Percentiles rank a stretch among this genome's conserved stretches.
These are phyloP conservation scores for Dactylellina drechsleri DNA, from an alignment of 2,329 filamentous ascomycete genomes.

Conservation along the genomic window DNA sequence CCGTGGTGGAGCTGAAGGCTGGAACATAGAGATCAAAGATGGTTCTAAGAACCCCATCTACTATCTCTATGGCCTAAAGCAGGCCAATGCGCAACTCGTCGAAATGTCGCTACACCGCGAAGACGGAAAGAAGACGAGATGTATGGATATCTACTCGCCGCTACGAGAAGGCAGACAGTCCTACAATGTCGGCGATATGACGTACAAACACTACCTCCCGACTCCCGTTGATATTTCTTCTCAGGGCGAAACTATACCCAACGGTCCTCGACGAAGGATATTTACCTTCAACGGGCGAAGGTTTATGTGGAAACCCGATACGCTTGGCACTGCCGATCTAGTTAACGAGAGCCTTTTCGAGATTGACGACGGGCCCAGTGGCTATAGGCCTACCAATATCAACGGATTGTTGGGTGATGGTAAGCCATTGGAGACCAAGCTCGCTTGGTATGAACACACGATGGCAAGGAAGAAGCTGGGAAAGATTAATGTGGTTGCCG, in stretches of 20 bases:
- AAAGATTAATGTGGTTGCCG: constrained; percentile 42
- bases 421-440: constrained; percentile 45
- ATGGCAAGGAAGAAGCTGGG: constrained; percentile 51
- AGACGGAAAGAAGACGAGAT: constrained; percentile 49
- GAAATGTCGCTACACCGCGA: constrained; percentile 53
- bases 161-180: constrained; percentile 40
- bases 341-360: constrained; percentile 50
- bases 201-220: constrained; percentile 49
- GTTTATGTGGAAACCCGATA: constrained; percentile 51
- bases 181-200: constrained; percentile 45
- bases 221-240: constrained; percentile 49
- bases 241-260: constrained; percentile 39
- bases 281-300: constrained; percentile 50
- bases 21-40: constrained; percentile 53
- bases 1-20: constrained; percentile 47
- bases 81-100: constrained; percentile 40
- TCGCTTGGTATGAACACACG: constrained; percentile 51
- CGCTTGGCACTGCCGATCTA: constrained; percentile 22
- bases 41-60: constrained; percentile 51
- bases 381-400: constrained; percentile 32
- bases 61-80: constrained; percentile 50
- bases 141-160: constrained; percentile 51
- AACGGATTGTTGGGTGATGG: constrained; percentile 44
- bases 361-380: constrained; percentile 44
- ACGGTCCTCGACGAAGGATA: constrained; percentile 38